These are phyloP conservation scores for Madurella fahalii DNA, from an alignment of 2,329 filamentous ascomycete genomes.

Conservation along the genomic window DNA sequence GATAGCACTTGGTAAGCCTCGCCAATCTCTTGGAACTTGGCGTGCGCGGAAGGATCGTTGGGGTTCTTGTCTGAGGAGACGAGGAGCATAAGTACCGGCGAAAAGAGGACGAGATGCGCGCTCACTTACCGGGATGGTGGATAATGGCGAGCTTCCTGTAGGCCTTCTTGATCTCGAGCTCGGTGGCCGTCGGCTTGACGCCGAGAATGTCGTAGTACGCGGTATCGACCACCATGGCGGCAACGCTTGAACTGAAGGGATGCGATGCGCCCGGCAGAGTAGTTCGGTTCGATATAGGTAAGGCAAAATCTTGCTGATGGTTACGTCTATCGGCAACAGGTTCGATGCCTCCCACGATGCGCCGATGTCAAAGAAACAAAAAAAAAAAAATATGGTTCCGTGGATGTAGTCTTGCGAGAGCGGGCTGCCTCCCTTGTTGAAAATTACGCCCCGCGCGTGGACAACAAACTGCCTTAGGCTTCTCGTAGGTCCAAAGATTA, in stretches of 20 bases:
- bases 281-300: conserved; percentile 1
- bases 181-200: conserved; percentile 78
- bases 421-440: too few relatives aligned
- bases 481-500: too few relatives aligned
- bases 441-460: too few relatives aligned
- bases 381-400: too few relatives aligned
- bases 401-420: too few relatives aligned
- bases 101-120: not conserved
- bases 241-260: not conserved
- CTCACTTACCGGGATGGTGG: conserved; percentile 71
- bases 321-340: not conserved
- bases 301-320: not conserved
- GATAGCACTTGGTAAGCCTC: conserved; percentile 78
- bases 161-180: conserved; percentile 94
- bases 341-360: too few relatives aligned
- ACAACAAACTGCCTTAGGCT: too few relatives aligned
- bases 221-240: conserved; percentile 79
- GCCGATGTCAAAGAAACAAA: too few relatives aligned
- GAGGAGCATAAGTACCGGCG: conserved; percentile 1
- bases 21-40: conserved; percentile 85
- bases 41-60: conserved; percentile 87
- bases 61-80: conserved; percentile 81
- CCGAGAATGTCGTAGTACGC: conserved; percentile 83
- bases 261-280: not conserved
- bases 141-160: conserved; percentile 93